These are phyloP conservation scores for Trypanosoma congolense DNA, from an alignment of 208 protist genomes.

Conservation along the genomic window DNA sequence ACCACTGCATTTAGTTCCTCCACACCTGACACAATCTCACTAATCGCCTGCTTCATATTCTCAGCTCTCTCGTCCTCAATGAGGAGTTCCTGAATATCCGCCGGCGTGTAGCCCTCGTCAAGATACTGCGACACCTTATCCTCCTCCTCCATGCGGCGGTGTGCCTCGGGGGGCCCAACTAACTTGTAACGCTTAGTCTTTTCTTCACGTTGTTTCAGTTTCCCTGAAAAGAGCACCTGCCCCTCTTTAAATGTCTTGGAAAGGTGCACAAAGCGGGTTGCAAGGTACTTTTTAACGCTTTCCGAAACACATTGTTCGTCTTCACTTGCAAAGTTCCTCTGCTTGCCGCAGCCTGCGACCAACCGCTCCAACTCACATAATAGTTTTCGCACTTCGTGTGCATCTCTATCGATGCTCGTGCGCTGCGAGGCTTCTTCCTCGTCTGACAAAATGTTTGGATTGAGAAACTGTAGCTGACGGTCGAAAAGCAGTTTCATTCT, in stretches of 20 bases:
- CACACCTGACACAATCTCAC: conserved; percentile 74
- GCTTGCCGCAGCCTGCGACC: conserved; percentile 41
- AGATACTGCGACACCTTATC: conserved; percentile 62
- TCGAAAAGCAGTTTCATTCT: conserved; percentile 41
- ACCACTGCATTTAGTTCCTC: conserved; percentile 86
- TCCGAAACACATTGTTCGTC: conserved; percentile 47
- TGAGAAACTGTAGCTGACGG: conserved; percentile 40
- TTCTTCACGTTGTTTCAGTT: conserved; percentile 41
- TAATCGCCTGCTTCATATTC: conserved; percentile 66
- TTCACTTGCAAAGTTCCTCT: conserved; percentile 26
- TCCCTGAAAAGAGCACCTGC: conserved; percentile 55
- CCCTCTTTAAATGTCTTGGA: conserved; percentile 40
- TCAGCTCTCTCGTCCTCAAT: conserved; percentile 53
- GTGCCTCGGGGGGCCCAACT: conserved; percentile 42
- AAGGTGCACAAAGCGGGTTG: conserved; percentile 29
- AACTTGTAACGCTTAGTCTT: conserved; percentile 54
- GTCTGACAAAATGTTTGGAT: conserved; percentile 44
- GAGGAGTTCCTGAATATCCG: conserved; percentile 72
- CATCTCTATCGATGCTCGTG: conserved; percentile 31
- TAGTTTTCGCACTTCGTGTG: conserved; percentile 35
- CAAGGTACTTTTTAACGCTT: conserved; percentile 49
- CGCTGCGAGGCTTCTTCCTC: conserved; percentile 40
- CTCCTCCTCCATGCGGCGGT: conserved; percentile 53
- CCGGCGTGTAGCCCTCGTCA: conserved; percentile 71
- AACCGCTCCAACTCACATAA: conserved; percentile 67